phyloP scores from a whole-genome alignment of 2,329 filamentous ascomycete genomes.

The Pestalotiopsis sp. region DNA sequence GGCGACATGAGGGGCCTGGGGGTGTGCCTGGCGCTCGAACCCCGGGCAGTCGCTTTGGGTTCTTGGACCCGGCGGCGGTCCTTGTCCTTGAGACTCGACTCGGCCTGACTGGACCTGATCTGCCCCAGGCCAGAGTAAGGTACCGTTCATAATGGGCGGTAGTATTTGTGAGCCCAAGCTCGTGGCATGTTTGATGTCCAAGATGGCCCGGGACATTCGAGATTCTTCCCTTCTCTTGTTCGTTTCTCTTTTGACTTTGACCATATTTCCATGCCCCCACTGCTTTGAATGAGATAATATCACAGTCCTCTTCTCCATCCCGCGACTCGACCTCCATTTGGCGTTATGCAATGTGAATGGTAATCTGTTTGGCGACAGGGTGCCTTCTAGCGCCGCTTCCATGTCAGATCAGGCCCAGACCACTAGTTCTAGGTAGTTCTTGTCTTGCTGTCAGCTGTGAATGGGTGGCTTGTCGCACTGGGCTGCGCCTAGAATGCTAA shows the following conservation, averaged over 20 bases:
- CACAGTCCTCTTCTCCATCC: background rate
- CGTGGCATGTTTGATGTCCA: background rate
- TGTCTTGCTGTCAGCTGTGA: background rate
- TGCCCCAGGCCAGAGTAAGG: background rate
- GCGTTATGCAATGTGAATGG: background rate
- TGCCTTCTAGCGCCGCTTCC: conserved; percentile 1
- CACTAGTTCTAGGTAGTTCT: background rate
- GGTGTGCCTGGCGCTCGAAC: background rate
- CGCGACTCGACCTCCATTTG: background rate
- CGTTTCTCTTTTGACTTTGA: background rate
- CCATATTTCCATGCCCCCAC: background rate
- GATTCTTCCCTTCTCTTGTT: background rate
- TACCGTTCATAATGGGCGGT: background rate
- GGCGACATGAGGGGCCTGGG: background rate
- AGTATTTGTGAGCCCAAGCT: background rate
- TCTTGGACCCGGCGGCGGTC: background rate
- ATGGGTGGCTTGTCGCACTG: conserved; percentile 9
- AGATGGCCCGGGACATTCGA: background rate
- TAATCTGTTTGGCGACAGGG: background rate
- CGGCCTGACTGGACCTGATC: background rate
- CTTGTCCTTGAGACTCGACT: background rate
- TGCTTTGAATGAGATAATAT: background rate
- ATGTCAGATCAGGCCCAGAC: background rate
- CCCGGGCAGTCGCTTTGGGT: background rate
- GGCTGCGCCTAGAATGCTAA: conserved; percentile 4